phyloP scores from a whole-genome alignment of 805 yeast species.

The Kodamaea fukazawae region DNA sequence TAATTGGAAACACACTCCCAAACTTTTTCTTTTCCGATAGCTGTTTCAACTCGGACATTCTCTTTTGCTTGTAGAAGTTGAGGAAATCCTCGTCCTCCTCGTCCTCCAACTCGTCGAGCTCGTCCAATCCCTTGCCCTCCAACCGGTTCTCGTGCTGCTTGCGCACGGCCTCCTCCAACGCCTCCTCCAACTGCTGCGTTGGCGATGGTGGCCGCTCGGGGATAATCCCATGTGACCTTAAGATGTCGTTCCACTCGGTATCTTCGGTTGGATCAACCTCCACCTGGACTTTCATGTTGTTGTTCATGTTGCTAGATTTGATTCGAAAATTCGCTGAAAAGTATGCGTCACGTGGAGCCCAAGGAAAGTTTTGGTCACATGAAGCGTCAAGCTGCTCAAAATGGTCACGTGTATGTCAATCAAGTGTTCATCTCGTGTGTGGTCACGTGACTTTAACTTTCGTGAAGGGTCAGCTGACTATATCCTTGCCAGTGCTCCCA shows the following conservation, averaged over 20 bases:
- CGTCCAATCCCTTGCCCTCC: slow-evolving; percentile 73
- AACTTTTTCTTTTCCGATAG: slow-evolving; percentile 57
- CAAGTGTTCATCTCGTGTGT: too few relatives aligned
- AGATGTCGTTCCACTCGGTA: slow-evolving; percentile 97
- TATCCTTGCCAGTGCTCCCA: too few relatives aligned
- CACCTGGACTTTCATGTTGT: slow-evolving; percentile 55
- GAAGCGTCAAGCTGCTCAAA: too few relatives aligned
- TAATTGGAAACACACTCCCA: slow-evolving; percentile 74
- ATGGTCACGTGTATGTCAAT: too few relatives aligned
- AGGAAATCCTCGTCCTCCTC: slow-evolving; percentile 92
- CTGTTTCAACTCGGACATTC: slow-evolving; percentile 70
- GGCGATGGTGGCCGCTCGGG: slow-evolving; percentile 92
- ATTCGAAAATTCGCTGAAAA: too few relatives aligned
- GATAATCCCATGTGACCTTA: slow-evolving; percentile 84
- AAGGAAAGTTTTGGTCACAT: too few relatives aligned
- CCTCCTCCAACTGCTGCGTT: slow-evolving; percentile 81
- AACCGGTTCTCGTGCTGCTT: slow-evolving; percentile 80
- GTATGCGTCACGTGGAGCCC: too few relatives aligned
- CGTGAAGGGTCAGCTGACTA: too few relatives aligned
- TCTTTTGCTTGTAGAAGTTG: slow-evolving; percentile 68
- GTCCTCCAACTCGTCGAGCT: slow-evolving; percentile 83
- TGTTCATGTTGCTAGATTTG: slow-evolving; percentile 7
- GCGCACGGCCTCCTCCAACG: slow-evolving; percentile 75
- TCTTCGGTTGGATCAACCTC: slow-evolving; percentile 95
- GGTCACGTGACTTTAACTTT: too few relatives aligned